Base-by-base conservation (phyloP, 768 basidiomycete species). In the Mycena polygramma region DNA sequence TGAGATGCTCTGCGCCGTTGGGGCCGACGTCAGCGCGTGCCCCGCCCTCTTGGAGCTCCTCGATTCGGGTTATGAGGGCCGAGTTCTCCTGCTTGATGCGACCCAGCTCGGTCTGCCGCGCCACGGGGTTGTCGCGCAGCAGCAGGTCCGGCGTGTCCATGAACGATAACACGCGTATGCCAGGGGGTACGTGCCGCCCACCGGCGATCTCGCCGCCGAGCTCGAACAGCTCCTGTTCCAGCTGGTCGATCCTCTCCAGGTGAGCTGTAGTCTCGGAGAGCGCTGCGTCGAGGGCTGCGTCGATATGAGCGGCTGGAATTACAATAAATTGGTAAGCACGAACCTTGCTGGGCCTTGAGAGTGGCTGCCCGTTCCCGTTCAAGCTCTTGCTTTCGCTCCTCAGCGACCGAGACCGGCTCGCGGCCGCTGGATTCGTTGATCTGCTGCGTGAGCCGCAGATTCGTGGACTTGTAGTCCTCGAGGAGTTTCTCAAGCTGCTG, bases 1-100 rank as follows among this genome's bases (percentile, higher is more conserved):
- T 91, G 6, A 92, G 79, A 11, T 86, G 84, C 35, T 79, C 83
- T 35, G 68, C 70, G 45, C 58, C 46, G 36, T 19, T 14, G 11
- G 26, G 35, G 17, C 70, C 20, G 70, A 37, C 35, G 37, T 35
- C 66, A 11, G 68, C 66, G 55, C 73, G 59, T 3, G 73, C 79
- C 19, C 80, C 82, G 13, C 77, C 81, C 30, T 79, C 82, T 75
- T 92, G 92, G 7, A 94, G 80, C 17, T 89, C 90, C 73, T 82
- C 84, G 63, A 97, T 76, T 52, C 92, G 82, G 55, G 85, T 87
- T 70, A 97, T 80, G 22, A 98, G 81, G 2, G 94, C 95, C 53
- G 89, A 88, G 76, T 98, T 99, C 84, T 99, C 97, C 51, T 80
- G 83, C 79, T 88, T 90, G 41, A 98, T 82, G 24, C 91, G 83